Evolutionary conservation across 441 rosid genomes (phyloP).

Genomic region (Codiaeum variegatum): DNA sequence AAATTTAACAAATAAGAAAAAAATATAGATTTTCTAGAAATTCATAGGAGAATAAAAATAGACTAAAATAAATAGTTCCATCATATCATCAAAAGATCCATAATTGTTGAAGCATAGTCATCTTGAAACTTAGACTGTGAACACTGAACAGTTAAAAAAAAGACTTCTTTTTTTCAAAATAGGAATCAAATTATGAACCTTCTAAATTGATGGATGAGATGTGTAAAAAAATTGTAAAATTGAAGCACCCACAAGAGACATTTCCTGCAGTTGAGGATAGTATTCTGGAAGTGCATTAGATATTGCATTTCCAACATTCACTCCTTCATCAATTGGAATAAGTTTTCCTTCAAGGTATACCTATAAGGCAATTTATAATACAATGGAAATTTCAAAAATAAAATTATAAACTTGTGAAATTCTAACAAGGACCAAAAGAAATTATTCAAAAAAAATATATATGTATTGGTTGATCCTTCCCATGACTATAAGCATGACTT

Average conservation of each 20-base stretch:
- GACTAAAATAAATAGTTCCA: conserved; percentile 24
- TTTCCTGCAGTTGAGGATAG: background rate
- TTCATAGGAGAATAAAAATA: background rate
- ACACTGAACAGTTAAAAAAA: too few species aligned
- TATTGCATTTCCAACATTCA: background rate
- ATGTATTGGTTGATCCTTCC: too few species aligned
- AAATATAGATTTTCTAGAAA: background rate
- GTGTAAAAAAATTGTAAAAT: background rate
- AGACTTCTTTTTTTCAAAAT: too few species aligned
- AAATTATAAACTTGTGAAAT: too few species aligned
- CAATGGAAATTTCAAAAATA: too few species aligned
- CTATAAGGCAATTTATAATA: background rate
- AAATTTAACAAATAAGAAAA: background rate
- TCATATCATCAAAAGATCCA: too few species aligned
- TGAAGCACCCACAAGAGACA: background rate
- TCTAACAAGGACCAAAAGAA: too few species aligned
- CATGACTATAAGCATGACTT: too few species aligned
- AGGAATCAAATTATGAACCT: background rate
- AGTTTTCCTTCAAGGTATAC: background rate
- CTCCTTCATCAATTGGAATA: background rate
- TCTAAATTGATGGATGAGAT: background rate
- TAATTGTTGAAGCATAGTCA: conserved; percentile 78
- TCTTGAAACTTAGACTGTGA: too few species aligned
- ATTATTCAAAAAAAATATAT: too few species aligned
- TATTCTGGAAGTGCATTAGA: background rate